Evolutionary conservation across 495 filamentous ascomycete species (phyloP).

Genomic region (Diplogelasinospora grovesii): DNA sequence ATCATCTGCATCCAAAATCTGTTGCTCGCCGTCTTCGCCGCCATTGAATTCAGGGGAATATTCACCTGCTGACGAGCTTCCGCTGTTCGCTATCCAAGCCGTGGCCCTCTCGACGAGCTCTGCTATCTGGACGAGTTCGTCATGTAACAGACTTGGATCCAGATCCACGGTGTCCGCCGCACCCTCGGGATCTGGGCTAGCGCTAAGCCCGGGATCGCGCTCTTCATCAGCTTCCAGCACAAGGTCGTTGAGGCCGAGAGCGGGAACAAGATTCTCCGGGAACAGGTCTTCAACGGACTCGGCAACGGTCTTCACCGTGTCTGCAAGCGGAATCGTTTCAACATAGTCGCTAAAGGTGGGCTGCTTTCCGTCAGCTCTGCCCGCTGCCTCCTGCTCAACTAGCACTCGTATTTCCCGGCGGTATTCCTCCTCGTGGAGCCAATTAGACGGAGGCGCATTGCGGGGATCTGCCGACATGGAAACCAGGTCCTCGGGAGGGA

Average conservation of each 20-base stretch:
- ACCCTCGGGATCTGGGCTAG: no score
- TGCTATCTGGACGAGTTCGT: no score
- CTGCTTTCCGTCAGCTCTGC: constrained; percentile 37
- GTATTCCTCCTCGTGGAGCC: constrained; percentile 90
- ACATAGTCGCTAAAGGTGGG: constrained; percentile 61
- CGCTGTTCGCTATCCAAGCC: no score
- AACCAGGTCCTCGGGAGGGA: constrained; percentile 69
- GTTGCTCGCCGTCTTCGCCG: no score
- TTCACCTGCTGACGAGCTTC: no score
- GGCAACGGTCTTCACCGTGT: constrained; percentile 61
- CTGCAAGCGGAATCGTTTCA: constrained; percentile 41
- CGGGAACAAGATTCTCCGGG: constrained; percentile 53
- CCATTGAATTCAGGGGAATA: no score
- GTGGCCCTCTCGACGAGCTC: no score
- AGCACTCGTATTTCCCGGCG: constrained; percentile 54
- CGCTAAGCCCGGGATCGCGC: no score
- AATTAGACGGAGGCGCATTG: constrained; percentile 58
- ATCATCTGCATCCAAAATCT: no score
- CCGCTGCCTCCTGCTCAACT: constrained; percentile 56
- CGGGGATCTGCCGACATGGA: constrained; percentile 81
- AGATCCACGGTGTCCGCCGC: no score
- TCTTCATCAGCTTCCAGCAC: constrained; percentile 34
- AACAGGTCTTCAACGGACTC: constrained; percentile 85
- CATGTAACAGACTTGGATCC: no score
- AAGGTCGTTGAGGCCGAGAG: constrained; percentile 34